A percentile compares a stretch with the other conserved stretches of the same genome.
These are phyloP conservation scores for Corylus heterophylla DNA, from an alignment of 306 rosid genomes.

Conservation along the genomic window DNA sequence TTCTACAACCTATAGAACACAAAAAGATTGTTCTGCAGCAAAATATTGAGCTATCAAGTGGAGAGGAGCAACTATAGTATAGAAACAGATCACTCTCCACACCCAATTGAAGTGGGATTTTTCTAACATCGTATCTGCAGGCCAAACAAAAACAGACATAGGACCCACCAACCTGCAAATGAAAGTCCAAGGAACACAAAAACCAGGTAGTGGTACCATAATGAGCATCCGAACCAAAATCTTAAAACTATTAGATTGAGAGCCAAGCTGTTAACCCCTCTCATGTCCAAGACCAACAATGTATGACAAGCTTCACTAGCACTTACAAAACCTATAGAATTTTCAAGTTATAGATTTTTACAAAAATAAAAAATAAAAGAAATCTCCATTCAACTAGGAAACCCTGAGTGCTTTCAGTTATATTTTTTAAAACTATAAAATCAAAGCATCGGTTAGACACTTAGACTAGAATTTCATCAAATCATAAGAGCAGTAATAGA, in stretches of 20 bases:
- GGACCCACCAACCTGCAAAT: background rate
- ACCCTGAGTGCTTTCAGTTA: background rate
- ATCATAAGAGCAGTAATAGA: background rate
- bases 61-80: background rate
- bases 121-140: background rate
- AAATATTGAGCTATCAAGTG: background rate
- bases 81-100: background rate
- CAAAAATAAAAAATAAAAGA: too few species aligned
- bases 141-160: background rate
- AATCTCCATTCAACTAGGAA: background rate
- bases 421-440: background rate
- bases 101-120: background rate
- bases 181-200: background rate
- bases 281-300: background rate
- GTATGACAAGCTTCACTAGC: background rate
- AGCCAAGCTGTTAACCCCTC: background rate
- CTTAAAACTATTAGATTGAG: background rate
- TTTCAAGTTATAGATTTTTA: too few species aligned
- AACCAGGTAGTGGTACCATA: background rate
- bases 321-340: background rate
- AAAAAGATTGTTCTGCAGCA: background rate
- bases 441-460: background rate
- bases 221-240: background rate
- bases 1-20: background rate
- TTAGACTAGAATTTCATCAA: background rate